A percentile compares a stretch with the other conserved stretches of the same genome.
phyloP scores from a whole-genome alignment of 1,139 yeast genomes.

The Lodderomyces metapsilosis region DNA sequence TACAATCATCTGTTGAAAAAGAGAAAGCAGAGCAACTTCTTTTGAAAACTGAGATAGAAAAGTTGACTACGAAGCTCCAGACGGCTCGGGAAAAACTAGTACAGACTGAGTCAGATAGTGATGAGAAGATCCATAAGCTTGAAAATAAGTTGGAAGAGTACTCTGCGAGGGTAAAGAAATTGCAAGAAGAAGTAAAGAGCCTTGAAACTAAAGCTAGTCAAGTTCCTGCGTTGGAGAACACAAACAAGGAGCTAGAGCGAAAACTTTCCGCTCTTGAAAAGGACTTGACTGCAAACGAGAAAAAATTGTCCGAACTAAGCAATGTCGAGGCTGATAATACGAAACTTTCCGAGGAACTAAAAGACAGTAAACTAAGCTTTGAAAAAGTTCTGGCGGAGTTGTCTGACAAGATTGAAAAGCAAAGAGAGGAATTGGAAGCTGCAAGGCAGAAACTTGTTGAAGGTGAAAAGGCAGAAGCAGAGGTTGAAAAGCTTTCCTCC shows the following conservation, averaged over 20 bases:
- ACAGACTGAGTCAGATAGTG: constrained; percentile 1
- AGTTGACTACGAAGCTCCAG: constrained; percentile 3
- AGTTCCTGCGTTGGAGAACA: neutral
- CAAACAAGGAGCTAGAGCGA: neutral
- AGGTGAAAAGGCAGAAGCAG: neutral
- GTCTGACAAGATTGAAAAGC: neutral
- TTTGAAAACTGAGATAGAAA: constrained; percentile 1
- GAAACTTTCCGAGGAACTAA: neutral
- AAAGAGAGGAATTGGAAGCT: neutral
- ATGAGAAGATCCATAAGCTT: neutral
- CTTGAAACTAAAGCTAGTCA: neutral
- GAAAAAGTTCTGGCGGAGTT: neutral
- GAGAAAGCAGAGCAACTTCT: neutral
- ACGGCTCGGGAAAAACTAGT: constrained; percentile 3
- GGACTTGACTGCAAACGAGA: neutral
- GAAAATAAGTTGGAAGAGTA: neutral
- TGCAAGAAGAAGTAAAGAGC: neutral
- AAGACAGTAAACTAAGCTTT: neutral
- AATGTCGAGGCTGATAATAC: neutral
- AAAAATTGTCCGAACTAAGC: neutral
- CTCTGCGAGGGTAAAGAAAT: neutral
- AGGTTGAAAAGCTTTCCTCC: neutral
- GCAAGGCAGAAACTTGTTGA: neutral
- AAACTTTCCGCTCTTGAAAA: neutral
- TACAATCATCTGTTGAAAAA: neutral